A percentile compares a stretch with the other conserved stretches of the same genome.
These are phyloP conservation scores for Acacia crassicarpa DNA, from an alignment of 306 rosid genomes.

Conservation along the genomic window DNA sequence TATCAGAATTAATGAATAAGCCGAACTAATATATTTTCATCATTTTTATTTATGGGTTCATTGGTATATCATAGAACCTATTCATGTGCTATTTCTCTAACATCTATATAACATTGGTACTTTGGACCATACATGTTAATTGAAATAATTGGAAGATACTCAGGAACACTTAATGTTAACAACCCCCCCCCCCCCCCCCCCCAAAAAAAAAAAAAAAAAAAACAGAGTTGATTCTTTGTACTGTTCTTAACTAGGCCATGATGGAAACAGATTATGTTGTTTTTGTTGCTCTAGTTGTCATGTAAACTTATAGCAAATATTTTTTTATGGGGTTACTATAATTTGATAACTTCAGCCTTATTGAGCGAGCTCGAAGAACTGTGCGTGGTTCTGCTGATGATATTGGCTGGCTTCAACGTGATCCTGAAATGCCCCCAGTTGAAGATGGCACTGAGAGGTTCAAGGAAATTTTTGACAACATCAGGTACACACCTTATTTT, in stretches of 20 bases:
- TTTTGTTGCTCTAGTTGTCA: constrained; percentile 3
- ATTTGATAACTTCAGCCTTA: constrained; percentile 58
- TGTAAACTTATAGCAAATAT: constrained; percentile 6
- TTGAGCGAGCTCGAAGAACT: constrained; percentile 83
- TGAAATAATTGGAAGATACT: constrained; percentile 9
- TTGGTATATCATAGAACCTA: neutral
- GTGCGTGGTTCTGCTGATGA: constrained; percentile 95
- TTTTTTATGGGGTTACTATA: constrained; percentile 25
- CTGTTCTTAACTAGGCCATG: neutral
- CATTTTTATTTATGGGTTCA: neutral
- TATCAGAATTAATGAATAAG: neutral
- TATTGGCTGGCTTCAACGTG: constrained; percentile 94
- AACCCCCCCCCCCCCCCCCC: neutral
- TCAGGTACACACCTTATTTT: constrained; percentile 53
- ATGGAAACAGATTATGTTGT: neutral
- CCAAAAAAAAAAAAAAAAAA: neutral
- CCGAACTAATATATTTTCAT: neutral
- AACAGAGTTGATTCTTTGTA: neutral
- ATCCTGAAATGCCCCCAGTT: constrained; percentile 76
- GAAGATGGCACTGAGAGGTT: constrained; percentile 91
- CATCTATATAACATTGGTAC: constrained; percentile 7
- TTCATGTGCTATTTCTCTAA: constrained; percentile 4
- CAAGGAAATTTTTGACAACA: constrained; percentile 65
- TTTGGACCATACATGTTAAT: neutral
- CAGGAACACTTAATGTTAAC: neutral